Conservation (phyloP, 371 early-diverging fungal species). For the Phascolomyces articulosus region DNA sequence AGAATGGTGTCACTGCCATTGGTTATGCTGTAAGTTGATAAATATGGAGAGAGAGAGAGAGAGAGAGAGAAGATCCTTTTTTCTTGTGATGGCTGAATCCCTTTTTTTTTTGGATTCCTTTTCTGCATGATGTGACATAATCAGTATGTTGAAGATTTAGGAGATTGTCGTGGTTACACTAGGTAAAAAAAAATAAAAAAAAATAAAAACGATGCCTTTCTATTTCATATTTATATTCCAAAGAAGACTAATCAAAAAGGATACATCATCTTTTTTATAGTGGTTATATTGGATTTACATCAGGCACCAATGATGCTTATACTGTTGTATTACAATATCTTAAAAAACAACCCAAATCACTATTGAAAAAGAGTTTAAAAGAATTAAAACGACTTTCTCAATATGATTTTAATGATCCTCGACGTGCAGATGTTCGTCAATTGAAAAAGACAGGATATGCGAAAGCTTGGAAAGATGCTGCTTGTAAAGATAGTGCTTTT, state of each 20-base stretch:
- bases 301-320: conserved; percentile 61
- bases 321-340: conserved; percentile 54
- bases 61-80: neutral
- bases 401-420: conserved; percentile 35
- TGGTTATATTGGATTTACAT: conserved; percentile 66
- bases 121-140: neutral
- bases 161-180: conserved; percentile 52
- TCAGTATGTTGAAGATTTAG: conserved; percentile 41
- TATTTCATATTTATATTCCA: too few species aligned
- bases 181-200: conserved; percentile 27
- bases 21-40: conserved; percentile 51
- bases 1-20: conserved; percentile 47
- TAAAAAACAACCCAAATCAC: conserved; percentile 27
- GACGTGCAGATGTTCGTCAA: conserved; percentile 26
- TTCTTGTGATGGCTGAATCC: neutral
- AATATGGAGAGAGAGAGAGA: neutral
- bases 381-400: conserved; percentile 39
- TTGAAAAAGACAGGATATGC: conserved; percentile 26
- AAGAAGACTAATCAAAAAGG: too few species aligned
- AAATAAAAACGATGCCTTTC: too few species aligned
- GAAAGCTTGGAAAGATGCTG: conserved; percentile 35
- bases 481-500: conserved; percentile 42
- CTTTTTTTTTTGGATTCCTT: neutral
- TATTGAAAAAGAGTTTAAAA: conserved; percentile 29
- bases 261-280: too few species aligned